Evolutionary conservation across 1,284 basidiomycete species (phyloP).

Genomic region (Puccinia triticina): DNA sequence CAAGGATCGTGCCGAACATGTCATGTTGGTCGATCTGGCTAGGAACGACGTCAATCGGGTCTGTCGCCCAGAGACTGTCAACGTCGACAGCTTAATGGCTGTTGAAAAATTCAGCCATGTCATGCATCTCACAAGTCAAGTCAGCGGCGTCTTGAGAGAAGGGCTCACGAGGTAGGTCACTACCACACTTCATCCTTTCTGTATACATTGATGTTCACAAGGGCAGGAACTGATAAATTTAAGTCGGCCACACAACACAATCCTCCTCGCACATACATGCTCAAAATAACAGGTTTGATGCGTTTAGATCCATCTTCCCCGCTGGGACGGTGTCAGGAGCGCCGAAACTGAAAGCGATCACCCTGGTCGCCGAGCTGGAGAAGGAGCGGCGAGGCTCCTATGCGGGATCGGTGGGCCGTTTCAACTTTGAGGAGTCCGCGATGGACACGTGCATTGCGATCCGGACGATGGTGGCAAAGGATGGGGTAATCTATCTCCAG

Average conservation of each 20-base stretch:
- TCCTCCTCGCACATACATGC: neutral
- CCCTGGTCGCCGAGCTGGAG: conserved; percentile 85
- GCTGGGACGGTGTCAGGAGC: conserved; percentile 99
- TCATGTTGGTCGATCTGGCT: conserved; percentile 98
- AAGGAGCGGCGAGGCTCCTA: conserved; percentile 90
- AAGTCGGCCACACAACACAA: neutral
- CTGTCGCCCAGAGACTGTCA: conserved; percentile 90
- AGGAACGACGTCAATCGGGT: conserved; percentile 99
- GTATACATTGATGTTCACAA: neutral
- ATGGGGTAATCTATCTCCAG: conserved; percentile 88
- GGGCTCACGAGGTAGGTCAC: conserved; percentile 74
- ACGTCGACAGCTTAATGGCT: conserved; percentile 92
- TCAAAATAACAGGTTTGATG: conserved; percentile 76
- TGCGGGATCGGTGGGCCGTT: conserved; percentile 94
- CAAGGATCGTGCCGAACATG: conserved; percentile 96
- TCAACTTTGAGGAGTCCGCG: conserved; percentile 90
- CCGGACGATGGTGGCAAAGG: conserved; percentile 95
- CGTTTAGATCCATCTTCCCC: conserved; percentile 98
- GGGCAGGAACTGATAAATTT: neutral
- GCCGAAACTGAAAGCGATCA: conserved; percentile 97
- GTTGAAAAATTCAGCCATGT: conserved; percentile 97
- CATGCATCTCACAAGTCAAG: conserved; percentile 94
- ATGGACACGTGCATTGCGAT: conserved; percentile 99
- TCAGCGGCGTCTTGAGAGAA: conserved; percentile 81
- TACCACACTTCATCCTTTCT: neutral